Evolutionary conservation across 257 asterid genomes (phyloP).

Genomic region (Nicotiana knightiana): DNA sequence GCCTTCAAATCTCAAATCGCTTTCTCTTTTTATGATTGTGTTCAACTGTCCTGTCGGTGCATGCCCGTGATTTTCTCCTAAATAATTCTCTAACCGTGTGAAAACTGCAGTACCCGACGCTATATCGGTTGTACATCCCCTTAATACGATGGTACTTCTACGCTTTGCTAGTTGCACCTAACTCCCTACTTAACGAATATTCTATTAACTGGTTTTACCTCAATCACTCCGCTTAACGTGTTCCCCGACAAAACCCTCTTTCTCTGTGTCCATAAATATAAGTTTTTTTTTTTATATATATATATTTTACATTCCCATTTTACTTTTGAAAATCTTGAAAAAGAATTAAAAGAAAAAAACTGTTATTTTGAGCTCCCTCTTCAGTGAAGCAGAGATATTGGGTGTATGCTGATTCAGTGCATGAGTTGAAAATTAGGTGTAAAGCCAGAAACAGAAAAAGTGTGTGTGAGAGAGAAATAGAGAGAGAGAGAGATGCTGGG

Average conservation of each 20-base stretch:
- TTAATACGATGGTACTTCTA: not conserved
- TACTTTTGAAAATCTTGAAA: no score
- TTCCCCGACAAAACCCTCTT: not conserved
- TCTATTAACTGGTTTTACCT: not conserved
- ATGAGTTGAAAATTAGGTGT: not conserved
- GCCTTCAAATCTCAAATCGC: not conserved
- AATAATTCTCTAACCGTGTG: not conserved
- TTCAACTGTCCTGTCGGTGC: not conserved
- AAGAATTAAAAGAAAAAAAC: not conserved
- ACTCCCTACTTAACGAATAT: not conserved
- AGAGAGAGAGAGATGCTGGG: slow-evolving; percentile 36
- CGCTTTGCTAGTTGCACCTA: not conserved
- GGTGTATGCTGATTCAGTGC: not conserved
- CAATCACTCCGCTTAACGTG: not conserved
- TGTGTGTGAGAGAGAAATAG: not conserved
- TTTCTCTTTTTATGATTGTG: not conserved
- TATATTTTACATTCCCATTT: not conserved
- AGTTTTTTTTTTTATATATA: not conserved
- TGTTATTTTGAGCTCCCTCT: not conserved
- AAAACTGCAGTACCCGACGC: not conserved
- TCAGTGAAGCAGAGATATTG: not conserved
- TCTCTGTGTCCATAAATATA: not conserved
- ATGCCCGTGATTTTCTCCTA: slow-evolving; percentile 2
- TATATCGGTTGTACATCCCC: not conserved
- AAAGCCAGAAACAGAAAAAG: not conserved